Base-by-base conservation (phyloP, 371 early-diverging fungal species). In the Actinomortierella ambigua region DNA sequence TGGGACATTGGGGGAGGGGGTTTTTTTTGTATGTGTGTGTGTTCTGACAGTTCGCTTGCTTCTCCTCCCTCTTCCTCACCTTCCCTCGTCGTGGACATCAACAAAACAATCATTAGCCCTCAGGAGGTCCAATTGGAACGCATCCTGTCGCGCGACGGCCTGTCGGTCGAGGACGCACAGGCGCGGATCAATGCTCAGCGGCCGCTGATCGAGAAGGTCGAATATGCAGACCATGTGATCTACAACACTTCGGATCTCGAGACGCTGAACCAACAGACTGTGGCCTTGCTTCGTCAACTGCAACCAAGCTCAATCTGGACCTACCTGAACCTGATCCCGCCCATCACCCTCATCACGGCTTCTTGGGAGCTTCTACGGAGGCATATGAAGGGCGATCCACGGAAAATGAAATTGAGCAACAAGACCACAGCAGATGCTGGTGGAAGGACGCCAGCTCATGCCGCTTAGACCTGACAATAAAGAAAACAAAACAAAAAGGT, bases 121-220 rank as follows among this genome's bases (percentile, higher is more conserved):
- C 85, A 84, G 28, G 77, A 85, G 18, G 65, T 87, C 20, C 98
- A 98, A 68, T 69, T 90, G 24, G 78, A 78, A 27, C 82, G 98
- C 24, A 79, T 98, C 51, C 85, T 88, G 69, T 61, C 67, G 22
- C 83, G 98, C 52, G 93, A 97, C 68, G 77, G 73, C 7, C 63
- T 93, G 2, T 69, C 82, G 1, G 81, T 77, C 24, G 80, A 80
- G 29, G 86, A 81, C 29, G 97, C 97, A 0, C 61, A 82, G 34
- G 80, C 89, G 6, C 85, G 95, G 2, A 92, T 97, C 39, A 79
- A 84, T 42, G 80, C 95, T 5, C 98, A 98, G 77, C 88, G 94
- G 87, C 81, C 91, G 2, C 79, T 96, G 53, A 79, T 79, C 1
- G 85, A 90, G 55, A 97, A 96, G 65, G 80, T 85, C 3, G 77